phyloP scores from a whole-genome alignment of 352 stramenopile genomes.

The Globisporangium polare region DNA sequence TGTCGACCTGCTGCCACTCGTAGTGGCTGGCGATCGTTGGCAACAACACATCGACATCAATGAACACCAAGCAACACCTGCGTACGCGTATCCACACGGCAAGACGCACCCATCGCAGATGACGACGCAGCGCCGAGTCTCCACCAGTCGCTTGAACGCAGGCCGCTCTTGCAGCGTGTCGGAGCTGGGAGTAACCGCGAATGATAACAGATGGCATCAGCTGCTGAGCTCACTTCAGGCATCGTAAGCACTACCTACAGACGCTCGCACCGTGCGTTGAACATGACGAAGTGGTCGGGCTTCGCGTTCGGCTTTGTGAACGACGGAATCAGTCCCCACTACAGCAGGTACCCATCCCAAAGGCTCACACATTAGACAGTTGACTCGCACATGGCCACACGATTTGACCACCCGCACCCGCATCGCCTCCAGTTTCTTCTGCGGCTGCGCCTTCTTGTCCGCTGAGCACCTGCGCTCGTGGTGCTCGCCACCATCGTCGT shows the following conservation, averaged over 20 bases:
- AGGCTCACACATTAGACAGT: background rate
- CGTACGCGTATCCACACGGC: background rate
- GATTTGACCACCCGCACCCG: slow-evolving; percentile 26
- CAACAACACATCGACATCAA: background rate
- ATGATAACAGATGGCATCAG: background rate
- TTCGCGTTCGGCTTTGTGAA: slow-evolving; percentile 76
- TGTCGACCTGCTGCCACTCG: slow-evolving; percentile 88
- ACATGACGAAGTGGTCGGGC: slow-evolving; percentile 84
- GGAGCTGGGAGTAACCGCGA: slow-evolving; percentile 29
- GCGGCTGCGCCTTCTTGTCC: slow-evolving; percentile 11
- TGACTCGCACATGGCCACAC: too few relatives aligned
- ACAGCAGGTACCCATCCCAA: background rate
- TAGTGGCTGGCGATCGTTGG: slow-evolving; percentile 57
- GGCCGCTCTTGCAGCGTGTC: slow-evolving; percentile 67
- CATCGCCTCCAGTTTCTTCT: slow-evolving; percentile 58
- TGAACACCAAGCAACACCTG: background rate
- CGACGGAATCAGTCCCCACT: slow-evolving; percentile 82
- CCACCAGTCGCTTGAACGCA: slow-evolving; percentile 68
- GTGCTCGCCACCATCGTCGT: background rate
- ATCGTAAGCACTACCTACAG: background rate
- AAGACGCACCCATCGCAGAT: slow-evolving; percentile 63
- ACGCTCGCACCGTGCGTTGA: slow-evolving; percentile 68
- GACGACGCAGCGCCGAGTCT: slow-evolving; percentile 76
- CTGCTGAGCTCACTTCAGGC: background rate
- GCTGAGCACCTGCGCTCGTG: background rate